Conservation (phyloP, 768 basidiomycete genomes). For the Mycena belliarum region DNA sequence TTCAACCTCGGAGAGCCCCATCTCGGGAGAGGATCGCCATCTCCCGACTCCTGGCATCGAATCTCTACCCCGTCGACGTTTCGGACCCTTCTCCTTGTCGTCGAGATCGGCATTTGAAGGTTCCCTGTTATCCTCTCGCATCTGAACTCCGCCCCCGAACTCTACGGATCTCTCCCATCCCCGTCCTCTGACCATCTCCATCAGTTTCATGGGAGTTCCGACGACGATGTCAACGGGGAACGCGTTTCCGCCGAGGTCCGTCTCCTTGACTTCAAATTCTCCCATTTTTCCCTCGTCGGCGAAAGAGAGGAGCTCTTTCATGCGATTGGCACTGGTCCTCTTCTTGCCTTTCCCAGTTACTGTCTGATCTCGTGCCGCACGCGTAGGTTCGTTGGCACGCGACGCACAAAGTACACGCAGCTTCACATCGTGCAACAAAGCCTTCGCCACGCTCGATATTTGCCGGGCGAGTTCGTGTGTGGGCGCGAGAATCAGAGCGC, state of each 20-base stretch:
- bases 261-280: constrained; percentile 27
- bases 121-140: constrained; percentile 43
- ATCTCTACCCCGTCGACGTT: constrained; percentile 36
- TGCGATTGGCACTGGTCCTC: constrained; percentile 30
- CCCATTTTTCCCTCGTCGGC: constrained; percentile 23
- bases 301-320: constrained; percentile 12
- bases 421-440: constrained; percentile 71
- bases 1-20: constrained; percentile 71
- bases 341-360: constrained; percentile 50
- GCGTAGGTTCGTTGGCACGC: constrained; percentile 49
- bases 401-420: constrained; percentile 76
- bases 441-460: constrained; percentile 72
- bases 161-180: constrained; percentile 48
- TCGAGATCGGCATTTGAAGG: constrained; percentile 31
- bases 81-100: constrained; percentile 27
- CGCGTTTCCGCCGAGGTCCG: neutral
- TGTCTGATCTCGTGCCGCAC: constrained; percentile 34
- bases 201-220: constrained; percentile 65
- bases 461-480: constrained; percentile 90
- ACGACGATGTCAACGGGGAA: constrained; percentile 57
- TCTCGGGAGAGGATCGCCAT: constrained; percentile 48
- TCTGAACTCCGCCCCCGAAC: constrained; percentile 52
- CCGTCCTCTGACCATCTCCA: constrained; percentile 60
- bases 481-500: constrained; percentile 80
- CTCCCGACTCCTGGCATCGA: constrained; percentile 40